Base-by-base conservation (phyloP, 768 basidiomycete genomes). In the Neoboletus magnificus region DNA sequence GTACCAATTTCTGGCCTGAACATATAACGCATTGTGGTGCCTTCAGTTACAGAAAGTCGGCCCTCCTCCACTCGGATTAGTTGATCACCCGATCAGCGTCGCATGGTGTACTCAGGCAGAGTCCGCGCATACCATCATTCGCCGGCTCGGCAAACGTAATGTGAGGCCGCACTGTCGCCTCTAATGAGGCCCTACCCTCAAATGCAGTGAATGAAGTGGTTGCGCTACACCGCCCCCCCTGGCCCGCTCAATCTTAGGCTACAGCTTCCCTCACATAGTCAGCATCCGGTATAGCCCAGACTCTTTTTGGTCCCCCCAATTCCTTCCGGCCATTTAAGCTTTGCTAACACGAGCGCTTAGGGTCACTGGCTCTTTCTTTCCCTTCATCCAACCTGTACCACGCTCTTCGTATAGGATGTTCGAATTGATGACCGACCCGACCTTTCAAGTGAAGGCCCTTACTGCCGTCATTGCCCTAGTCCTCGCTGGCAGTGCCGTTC, bases 391-490 rank as follows among this genome's bases (percentile, higher is more conserved):
- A 22, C 16, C 5, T 53, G n/a, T 12, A 37, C 27, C 8, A 36
- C 23, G 22, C 32, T 35, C 39, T 40, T 46, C 32, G 25, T 27
- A 3, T 22, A 40, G 16, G 7, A 59, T 69, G 62, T 48, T 56
- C 13, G 45, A 57, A 16, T 29, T 43, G 29, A n/a, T 48, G 16
- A 15, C 51, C 16, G 55, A 56, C 44, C n/a, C 57, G 5, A 1
- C 42, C 16, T 55, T 62, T 15, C 57, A 48, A 49, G 2, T 57
- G 35, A 67, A 66, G 47, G 56, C 55, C 1, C 22, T 71, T 16
- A 61, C 60, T 1, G 57, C 59, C 27, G 20, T 72, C 29, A 50
- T 46, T 15, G 59, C 58, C 11, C 32, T 71, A 2, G 41, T 58
- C 6, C 50, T 71, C 15, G 56, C 60, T 1, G 44, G 59, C 36